phyloP scores from a whole-genome alignment of 768 basidiomycete genomes.

The Kwoniella heveanensis region DNA sequence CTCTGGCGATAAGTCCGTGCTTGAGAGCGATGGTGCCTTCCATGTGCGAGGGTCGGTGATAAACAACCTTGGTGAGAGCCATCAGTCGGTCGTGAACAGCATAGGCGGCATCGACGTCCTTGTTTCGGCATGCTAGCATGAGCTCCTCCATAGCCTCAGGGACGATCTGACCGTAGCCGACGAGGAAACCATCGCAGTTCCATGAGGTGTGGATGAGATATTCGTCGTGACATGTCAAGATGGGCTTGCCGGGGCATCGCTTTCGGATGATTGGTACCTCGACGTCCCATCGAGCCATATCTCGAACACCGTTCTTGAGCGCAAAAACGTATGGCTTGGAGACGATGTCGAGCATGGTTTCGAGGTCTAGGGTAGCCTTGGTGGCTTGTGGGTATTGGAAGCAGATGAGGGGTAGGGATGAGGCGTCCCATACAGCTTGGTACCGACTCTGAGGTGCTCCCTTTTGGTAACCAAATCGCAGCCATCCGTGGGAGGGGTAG shows the following conservation, averaged over 20 bases:
- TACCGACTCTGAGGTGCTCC: constrained; percentile 28
- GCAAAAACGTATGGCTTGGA: constrained; percentile 25
- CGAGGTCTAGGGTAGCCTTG: constrained; percentile 24
- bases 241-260: constrained; percentile 13
- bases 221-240: constrained; percentile 29
- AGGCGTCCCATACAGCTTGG: constrained; percentile 21
- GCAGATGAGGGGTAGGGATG: constrained; percentile 23
- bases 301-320: constrained; percentile 25
- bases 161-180: constrained; percentile 26
- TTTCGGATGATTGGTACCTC: constrained; percentile 28
- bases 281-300: constrained; percentile 26
- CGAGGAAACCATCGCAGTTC: constrained; percentile 22
- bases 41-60: constrained; percentile 28
- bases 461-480: constrained; percentile 28
- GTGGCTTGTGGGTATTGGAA: constrained; percentile 29
- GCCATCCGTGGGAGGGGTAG: constrained; percentile 32
- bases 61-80: constrained; percentile 25
- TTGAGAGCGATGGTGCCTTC: constrained; percentile 31
- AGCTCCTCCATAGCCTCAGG: constrained; percentile 22
- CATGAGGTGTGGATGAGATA: constrained; percentile 31
- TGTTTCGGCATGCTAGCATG: constrained; percentile 11
- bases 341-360: constrained; percentile 27
- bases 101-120: constrained; percentile 14
- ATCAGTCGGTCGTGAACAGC: constrained; percentile 24
- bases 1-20: constrained; percentile 19